phyloP scores from a whole-genome alignment of 768 basidiomycete species.

The Chalciporus sphaerocephalus region DNA sequence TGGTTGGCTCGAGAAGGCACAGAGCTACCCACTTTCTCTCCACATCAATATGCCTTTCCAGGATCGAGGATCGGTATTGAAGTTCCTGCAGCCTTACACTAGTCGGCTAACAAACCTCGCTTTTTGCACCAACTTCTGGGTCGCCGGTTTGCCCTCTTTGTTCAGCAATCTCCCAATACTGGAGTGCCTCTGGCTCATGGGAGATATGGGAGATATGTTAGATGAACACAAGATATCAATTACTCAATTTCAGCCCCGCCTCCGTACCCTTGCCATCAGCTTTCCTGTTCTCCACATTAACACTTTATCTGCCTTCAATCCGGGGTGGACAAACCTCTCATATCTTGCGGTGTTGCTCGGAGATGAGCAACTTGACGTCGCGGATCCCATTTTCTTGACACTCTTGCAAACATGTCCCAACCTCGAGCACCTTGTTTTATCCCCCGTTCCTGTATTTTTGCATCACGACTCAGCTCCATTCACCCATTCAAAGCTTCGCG shows the following conservation, averaged over 20 bases:
- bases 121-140: slow-evolving; percentile 7
- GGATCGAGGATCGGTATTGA: slow-evolving; percentile 16
- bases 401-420: slow-evolving; percentile 18
- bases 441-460: slow-evolving; percentile 3
- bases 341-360: slow-evolving; percentile 4
- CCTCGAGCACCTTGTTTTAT: slow-evolving; percentile 11
- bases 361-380: background rate
- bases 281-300: background rate
- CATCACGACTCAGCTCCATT: background rate
- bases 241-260: background rate
- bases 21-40: slow-evolving; percentile 19
- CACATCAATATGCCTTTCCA: slow-evolving; percentile 12
- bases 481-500: slow-evolving; percentile 12
- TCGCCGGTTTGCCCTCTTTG: slow-evolving; percentile 1
- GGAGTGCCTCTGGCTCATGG: slow-evolving; percentile 11
- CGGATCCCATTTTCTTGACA: slow-evolving; percentile 1
- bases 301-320: slow-evolving; percentile 6
- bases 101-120: slow-evolving; percentile 7
- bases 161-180: slow-evolving; percentile 16
- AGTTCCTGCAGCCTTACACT: slow-evolving; percentile 19
- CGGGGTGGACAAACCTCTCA: slow-evolving; percentile 17
- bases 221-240: slow-evolving; percentile 5
- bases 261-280: slow-evolving; percentile 13
- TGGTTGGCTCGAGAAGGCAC: slow-evolving; percentile 18
- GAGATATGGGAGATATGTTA: background rate